These are phyloP conservation scores for Verbena officinalis DNA, from an alignment of 257 asterid species.

Conservation along the genomic window DNA sequence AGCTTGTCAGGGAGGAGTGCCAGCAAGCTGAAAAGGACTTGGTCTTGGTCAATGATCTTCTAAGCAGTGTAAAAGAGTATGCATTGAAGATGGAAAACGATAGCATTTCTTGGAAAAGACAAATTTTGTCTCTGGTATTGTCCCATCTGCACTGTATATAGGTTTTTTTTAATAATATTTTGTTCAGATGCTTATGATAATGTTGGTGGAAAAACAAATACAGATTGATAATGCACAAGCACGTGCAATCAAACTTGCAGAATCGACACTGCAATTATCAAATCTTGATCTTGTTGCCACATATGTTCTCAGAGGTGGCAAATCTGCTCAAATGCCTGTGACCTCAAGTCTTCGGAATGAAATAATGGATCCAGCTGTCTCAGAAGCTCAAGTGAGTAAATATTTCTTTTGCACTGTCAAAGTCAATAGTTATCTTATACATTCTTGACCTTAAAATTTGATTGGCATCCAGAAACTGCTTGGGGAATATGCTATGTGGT, in stretches of 20 bases:
- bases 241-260: conserved; percentile 78
- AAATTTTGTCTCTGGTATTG: conserved; percentile 76
- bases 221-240: conserved; percentile 75
- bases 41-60: conserved; percentile 58
- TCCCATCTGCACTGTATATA: conserved; percentile 11
- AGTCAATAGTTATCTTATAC: conserved; percentile 11
- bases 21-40: conserved; percentile 74
- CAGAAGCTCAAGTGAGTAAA: conserved; percentile 77
- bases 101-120: conserved; percentile 80
- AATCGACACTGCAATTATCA: conserved; percentile 75
- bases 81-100: conserved; percentile 71
- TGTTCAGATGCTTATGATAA: conserved; percentile 13
- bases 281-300: conserved; percentile 76
- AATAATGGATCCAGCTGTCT: conserved; percentile 70
- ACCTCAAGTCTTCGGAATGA: conserved; percentile 66
- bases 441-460: conserved; percentile 17
- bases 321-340: conserved; percentile 68
- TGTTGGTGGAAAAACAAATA: conserved; percentile 33
- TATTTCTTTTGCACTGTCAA: conserved; percentile 16
- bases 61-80: conserved; percentile 65
- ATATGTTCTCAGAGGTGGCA: conserved; percentile 73
- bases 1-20: conserved; percentile 66
- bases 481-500: conserved; percentile 72
- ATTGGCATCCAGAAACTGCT: conserved; percentile 65
- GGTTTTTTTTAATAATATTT: conserved; percentile 10